Evolutionary conservation across 371 early-diverging fungal genomes (phyloP), one percentile per base, ranked within the genome.

Genomic region (Gilbertella persicaria): DNA sequence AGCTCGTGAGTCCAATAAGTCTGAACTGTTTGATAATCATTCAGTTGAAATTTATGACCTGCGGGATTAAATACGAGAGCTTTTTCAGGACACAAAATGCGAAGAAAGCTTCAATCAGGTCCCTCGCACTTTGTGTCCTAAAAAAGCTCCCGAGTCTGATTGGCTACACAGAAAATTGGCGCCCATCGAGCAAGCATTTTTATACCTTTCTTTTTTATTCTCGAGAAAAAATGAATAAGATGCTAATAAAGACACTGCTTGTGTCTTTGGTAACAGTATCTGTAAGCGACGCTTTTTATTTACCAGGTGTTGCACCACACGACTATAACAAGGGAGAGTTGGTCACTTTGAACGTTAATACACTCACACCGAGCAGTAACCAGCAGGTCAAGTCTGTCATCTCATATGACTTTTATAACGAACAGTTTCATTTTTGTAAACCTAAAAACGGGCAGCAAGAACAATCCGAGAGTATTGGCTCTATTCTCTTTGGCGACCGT

Each of bases 401-500:
- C 26, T 88, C 96, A n/a, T 95, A 87, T 68, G 94, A 93, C 60
- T 93, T 84, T 64, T 91, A 93, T 57, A 69, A 88, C 54, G 73
- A 83, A n/a, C 73, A 78, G 30, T 91, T 98, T 71, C 92, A 88
- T 58, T 94, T 96, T 64, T 95, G 95, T 66, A 62, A 60, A 45
- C 95, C 96, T 5, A 52, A 74, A 23, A 77, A 71, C 5, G 86
- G 81, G 4, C 75, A 82, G 19, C 66, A 83, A 62, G 64, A 84
- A 8, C 86, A 88, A 54, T 58, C 87, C 10, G 98, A 94, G 75
- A 86, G 85, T 5, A 79, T 98, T 42, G 98, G 98, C 17, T 83
- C 86, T 51, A 88, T 96, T 42, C 73, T 98, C 35, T 94, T 95
- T 83, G 98, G 98, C 10, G 97, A 98, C 64, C 84, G 98, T 36